Base-by-base conservation (phyloP, 257 asterid species). In the Fraxinus pennsylvanica region DNA sequence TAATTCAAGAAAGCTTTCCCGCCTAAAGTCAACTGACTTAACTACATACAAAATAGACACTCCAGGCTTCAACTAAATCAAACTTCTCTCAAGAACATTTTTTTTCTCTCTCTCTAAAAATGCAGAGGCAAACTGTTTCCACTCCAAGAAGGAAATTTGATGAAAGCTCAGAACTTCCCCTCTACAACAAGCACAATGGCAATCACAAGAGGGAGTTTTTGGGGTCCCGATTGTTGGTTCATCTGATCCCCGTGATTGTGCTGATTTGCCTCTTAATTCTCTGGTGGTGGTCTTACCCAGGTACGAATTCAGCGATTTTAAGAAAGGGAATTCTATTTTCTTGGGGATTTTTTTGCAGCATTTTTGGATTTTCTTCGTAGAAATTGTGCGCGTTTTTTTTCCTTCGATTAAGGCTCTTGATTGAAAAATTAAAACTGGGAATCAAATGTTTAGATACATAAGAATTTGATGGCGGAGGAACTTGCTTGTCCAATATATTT, bases 211-310 rank as follows among this genome's bases (percentile, higher is more conserved):
- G 59, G 77, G 84, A 74, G 65, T 67, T 67, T 75, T 72, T 29
- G 12, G 66, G 74, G 57, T 66, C 30, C 70, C 38, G 63, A 41
- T 78, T 59, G 12, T 57, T 73, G 81, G 75, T 85, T 61, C 92
- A 89, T 63, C 78, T 91, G 82, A 77, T 88, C 82, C 90, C 92
- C 2, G 15, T 84, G 0, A 25, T 76, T 17, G 76, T 88, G 69
- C 68, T 91, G 9, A 79, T 86, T 85, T 85, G 87, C 82, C 35
- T 89, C 78, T 79, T 90, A 83, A 79, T 86, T 78, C 90, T 89
- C 75, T 89, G 91, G 91, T 85, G 89, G 88, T 85, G 85, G 80
- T 85, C 87, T 76, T 66, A 73, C 74, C 75, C 88, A 2, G 90
- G 90, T 91, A 76, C 45, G 82, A 27, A 67, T 77, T 61, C 13